Conservation (phyloP, 495 filamentous ascomycete species). For the Podospora appendiculata region DNA sequence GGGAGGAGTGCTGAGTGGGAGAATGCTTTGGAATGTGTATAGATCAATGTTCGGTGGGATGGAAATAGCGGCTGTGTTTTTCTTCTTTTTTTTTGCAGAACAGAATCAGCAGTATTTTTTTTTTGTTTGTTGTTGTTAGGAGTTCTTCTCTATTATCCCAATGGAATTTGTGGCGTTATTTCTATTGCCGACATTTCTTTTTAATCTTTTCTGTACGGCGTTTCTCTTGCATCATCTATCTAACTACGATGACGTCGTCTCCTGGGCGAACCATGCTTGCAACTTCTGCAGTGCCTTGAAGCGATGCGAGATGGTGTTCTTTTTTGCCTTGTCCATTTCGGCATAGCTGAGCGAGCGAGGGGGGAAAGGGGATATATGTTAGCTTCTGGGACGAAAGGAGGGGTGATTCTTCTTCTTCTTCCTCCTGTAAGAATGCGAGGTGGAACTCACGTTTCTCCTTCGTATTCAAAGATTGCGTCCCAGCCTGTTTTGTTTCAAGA, state of each 20-base stretch:
- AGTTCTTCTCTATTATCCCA: neutral
- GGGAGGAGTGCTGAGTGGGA: too few species aligned
- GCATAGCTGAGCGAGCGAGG: slow-evolving; percentile 49
- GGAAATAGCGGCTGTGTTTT: too few species aligned
- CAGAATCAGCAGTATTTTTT: too few species aligned
- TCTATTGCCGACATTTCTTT: neutral
- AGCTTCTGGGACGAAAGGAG: neutral
- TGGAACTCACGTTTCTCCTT: slow-evolving; percentile 69
- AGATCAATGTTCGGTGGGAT: too few species aligned
- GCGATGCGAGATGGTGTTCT: slow-evolving; percentile 92
- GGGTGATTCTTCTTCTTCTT: too few species aligned
- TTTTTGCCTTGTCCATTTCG: slow-evolving; percentile 88
- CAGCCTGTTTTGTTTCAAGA: slow-evolving; percentile 50
- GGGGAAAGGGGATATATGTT: neutral
- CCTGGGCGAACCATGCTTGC: slow-evolving; percentile 68
- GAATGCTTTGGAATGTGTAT: too few species aligned
- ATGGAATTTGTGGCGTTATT: too few species aligned
- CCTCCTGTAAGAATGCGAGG: too few species aligned
- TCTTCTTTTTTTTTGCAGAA: too few species aligned
- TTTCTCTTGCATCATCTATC: neutral
- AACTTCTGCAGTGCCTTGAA: slow-evolving; percentile 78
- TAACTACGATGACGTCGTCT: slow-evolving; percentile 17
- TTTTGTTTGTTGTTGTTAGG: neutral
- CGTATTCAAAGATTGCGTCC: slow-evolving; percentile 95
- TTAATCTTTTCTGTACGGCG: neutral